These are phyloP conservation scores for Penicillium expansum DNA, from an alignment of 2,329 filamentous ascomycete species.

Conservation along the genomic window DNA sequence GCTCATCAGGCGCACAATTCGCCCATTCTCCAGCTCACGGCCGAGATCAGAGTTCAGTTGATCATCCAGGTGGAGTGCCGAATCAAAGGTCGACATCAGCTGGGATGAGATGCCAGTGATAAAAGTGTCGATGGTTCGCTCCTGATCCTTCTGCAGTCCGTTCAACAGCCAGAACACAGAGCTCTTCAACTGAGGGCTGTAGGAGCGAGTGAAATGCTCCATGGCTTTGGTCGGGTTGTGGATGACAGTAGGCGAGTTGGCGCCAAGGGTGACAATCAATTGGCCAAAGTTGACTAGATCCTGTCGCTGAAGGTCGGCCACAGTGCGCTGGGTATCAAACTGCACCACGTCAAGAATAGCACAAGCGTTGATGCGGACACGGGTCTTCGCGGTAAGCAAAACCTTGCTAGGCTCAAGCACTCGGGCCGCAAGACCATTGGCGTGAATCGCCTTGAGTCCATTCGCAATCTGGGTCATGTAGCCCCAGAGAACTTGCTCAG, in stretches of 20 bases:
- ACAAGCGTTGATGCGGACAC: slow-evolving; percentile 83
- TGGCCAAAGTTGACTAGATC: slow-evolving; percentile 83
- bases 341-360: slow-evolving; percentile 86
- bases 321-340: slow-evolving; percentile 65
- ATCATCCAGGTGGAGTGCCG: slow-evolving; percentile 75
- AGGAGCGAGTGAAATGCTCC: slow-evolving; percentile 72
- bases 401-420: slow-evolving; percentile 87
- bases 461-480: slow-evolving; percentile 91
- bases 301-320: slow-evolving; percentile 79
- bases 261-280: slow-evolving; percentile 77
- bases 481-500: slow-evolving; percentile 79
- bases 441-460: slow-evolving; percentile 82
- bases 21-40: slow-evolving; percentile 84
- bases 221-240: slow-evolving; percentile 67
- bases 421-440: slow-evolving; percentile 74
- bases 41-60: slow-evolving; percentile 68
- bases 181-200: slow-evolving; percentile 74
- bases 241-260: slow-evolving; percentile 59
- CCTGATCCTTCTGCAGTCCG: slow-evolving; percentile 60
- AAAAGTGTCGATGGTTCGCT: slow-evolving; percentile 72
- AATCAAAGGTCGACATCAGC: slow-evolving; percentile 71
- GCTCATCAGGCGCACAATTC: slow-evolving; percentile 72
- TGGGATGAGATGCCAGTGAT: slow-evolving; percentile 75
- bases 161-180: slow-evolving; percentile 79
- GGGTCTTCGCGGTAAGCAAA: slow-evolving; percentile 83